These are phyloP conservation scores for Ochetophila trinervis DNA, from an alignment of 306 rosid species.

Conservation along the genomic window DNA sequence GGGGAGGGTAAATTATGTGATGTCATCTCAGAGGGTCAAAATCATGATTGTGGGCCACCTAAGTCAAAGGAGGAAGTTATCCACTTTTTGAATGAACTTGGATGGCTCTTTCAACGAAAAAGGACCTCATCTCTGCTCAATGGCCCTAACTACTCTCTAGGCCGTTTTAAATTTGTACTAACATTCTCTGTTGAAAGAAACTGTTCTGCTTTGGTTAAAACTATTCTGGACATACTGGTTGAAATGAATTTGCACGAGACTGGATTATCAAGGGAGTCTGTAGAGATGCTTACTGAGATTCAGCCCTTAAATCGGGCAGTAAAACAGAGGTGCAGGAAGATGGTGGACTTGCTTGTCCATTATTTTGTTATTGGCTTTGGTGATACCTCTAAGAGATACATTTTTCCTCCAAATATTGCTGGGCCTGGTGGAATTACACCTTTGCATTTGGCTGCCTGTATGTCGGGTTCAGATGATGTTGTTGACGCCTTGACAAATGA, in stretches of 20 bases:
- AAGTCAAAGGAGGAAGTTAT: conserved; percentile 69
- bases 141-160: conserved; percentile 46
- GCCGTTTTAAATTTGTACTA: conserved; percentile 74
- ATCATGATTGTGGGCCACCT: conserved; percentile 41
- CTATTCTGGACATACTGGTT: conserved; percentile 65
- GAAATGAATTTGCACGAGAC: conserved; percentile 46
- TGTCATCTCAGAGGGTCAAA: conserved; percentile 49
- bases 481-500: conserved; percentile 77
- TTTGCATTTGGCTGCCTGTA: conserved; percentile 87
- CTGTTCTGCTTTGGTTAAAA: conserved; percentile 59
- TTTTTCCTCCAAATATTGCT: conserved; percentile 71
- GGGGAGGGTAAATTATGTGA: conserved; percentile 38
- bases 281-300: conserved; percentile 63
- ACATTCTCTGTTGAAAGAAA: conserved; percentile 75
- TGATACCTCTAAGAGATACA: conserved; percentile 39
- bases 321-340: conserved; percentile 58
- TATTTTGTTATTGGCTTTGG: conserved; percentile 41
- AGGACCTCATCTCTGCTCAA: conserved; percentile 36
- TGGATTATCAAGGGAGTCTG: conserved; percentile 44
- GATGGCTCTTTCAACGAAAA: conserved; percentile 86
- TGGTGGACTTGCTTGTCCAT: conserved; percentile 70
- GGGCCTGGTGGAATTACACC: conserved; percentile 87
- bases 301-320: conserved; percentile 83
- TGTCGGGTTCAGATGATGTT: conserved; percentile 53
- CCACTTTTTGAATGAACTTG: conserved; percentile 83